A percentile compares a stretch with the other conserved stretches of the same genome.
Evolutionary conservation across 768 basidiomycete species (phyloP).

Genomic region (Tulasnella sp.): DNA sequence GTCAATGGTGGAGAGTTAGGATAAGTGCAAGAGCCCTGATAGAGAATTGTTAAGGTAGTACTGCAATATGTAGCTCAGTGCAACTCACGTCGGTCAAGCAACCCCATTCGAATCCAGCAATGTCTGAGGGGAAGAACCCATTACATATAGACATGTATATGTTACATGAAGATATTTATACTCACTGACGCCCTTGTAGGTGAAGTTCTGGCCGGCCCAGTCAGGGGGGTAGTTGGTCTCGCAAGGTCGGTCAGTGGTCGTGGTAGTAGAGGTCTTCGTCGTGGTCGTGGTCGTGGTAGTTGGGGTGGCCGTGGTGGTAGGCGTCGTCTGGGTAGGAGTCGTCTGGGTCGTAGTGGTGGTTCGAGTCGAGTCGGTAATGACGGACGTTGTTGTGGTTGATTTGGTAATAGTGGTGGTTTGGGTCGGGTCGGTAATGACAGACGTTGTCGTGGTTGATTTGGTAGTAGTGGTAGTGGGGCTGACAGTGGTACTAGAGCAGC

Average conservation of each 20-base stretch:
- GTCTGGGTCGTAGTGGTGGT: background rate
- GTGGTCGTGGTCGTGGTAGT: background rate
- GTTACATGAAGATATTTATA: background rate
- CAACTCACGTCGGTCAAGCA: background rate
- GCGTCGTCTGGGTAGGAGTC: background rate
- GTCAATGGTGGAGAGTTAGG: slow-evolving; percentile 29
- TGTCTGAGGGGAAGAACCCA: background rate
- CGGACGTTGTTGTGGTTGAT: too few relatives aligned
- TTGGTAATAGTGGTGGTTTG: background rate
- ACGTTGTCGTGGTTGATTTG: background rate
- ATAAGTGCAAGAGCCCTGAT: slow-evolving; percentile 23
- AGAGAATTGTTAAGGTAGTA: background rate
- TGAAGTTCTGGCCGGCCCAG: background rate
- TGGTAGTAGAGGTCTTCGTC: background rate
- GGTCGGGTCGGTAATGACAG: too few relatives aligned
- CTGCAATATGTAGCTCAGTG: slow-evolving; percentile 39
- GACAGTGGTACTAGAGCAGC: background rate
- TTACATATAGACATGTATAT: background rate
- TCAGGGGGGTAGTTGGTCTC: background rate
- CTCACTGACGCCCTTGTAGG: slow-evolving; percentile 7
- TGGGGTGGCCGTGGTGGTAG: background rate
- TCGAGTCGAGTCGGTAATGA: too few relatives aligned
- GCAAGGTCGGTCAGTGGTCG: background rate
- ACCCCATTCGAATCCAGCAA: slow-evolving; percentile 16
- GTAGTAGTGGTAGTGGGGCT: background rate